Evolutionary conservation across 2,329 filamentous ascomycete species (phyloP).

Genomic region (Pseudogymnoascus pannorum): DNA sequence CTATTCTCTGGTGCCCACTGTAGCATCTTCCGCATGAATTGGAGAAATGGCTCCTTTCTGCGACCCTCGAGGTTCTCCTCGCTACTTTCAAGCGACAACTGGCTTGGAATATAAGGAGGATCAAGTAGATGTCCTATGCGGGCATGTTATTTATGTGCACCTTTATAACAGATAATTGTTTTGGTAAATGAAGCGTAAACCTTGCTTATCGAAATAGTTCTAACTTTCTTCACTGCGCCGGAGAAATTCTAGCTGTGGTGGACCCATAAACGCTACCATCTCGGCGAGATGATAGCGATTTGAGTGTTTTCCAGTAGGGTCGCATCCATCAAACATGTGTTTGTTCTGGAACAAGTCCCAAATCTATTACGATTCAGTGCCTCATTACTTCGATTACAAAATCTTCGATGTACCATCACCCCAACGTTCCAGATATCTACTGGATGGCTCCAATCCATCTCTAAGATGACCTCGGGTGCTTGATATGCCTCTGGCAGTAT

Average conservation of each 20-base stretch:
- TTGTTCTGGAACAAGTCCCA: conserved; percentile 15
- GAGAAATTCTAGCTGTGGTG: conserved; percentile 29
- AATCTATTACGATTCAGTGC: conserved; percentile 20
- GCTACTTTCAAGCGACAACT: conserved; percentile 12
- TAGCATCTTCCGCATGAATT: conserved; percentile 29
- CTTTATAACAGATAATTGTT: too few relatives aligned
- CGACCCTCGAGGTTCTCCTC: conserved; percentile 23
- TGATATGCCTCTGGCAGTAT: conserved; percentile 22
- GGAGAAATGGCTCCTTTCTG: conserved; percentile 27
- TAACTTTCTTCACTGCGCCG: not conserved
- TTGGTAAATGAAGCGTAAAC: not conserved
- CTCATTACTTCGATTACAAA: conserved; percentile 21
- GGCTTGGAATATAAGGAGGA: not conserved
- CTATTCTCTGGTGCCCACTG: conserved; percentile 29
- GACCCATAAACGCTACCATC: conserved; percentile 37
- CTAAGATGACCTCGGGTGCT: conserved; percentile 21
- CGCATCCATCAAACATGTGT: conserved; percentile 12
- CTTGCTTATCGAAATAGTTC: not conserved
- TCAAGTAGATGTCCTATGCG: not conserved
- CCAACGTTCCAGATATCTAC: conserved; percentile 34
- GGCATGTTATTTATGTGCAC: not conserved
- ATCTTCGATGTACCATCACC: conserved; percentile 25
- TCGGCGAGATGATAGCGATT: conserved; percentile 33
- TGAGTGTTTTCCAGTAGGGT: conserved; percentile 21
- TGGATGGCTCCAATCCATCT: conserved; percentile 17